A percentile compares a stretch with the other conserved stretches of the same genome.
Conservation (phyloP, 2,329 filamentous ascomycete genomes). For the Ceratocystis cubensis region DNA sequence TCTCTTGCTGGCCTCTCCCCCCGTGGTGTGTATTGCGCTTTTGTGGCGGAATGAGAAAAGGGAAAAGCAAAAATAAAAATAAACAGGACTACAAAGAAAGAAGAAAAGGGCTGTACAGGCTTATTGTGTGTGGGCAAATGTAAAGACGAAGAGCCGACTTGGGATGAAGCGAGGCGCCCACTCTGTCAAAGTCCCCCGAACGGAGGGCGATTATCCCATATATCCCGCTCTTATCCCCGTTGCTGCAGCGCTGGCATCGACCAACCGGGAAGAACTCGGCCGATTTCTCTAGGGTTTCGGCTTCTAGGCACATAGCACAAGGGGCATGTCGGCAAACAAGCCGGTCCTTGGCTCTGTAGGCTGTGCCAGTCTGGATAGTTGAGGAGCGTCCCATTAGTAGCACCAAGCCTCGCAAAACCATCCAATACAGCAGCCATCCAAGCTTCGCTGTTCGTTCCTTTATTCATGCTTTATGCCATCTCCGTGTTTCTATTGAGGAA, state of each 20-base stretch:
- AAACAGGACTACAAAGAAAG: not conserved
- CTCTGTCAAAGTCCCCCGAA: not conserved
- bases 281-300: not conserved
- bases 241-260: not conserved
- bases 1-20: not conserved
- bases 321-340: too few relatives aligned
- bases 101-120: not conserved
- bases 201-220: not conserved
- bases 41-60: not conserved
- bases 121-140: not conserved
- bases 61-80: not conserved
- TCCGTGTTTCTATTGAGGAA: not conserved
- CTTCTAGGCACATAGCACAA: not conserved
- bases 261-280: too few relatives aligned
- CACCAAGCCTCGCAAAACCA: not conserved
- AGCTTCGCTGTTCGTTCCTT: not conserved
- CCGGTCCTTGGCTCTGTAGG: not conserved
- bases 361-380: not conserved
- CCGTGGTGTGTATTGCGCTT: not conserved
- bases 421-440: conserved; percentile 6
- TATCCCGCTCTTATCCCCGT: not conserved
- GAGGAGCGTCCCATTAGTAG: not conserved
- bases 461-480: not conserved
- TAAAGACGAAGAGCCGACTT: too few relatives aligned
- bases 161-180: not conserved